These are phyloP conservation scores for Fusarium papillatum DNA, from an alignment of 2,329 filamentous ascomycete species.

Conservation along the genomic window DNA sequence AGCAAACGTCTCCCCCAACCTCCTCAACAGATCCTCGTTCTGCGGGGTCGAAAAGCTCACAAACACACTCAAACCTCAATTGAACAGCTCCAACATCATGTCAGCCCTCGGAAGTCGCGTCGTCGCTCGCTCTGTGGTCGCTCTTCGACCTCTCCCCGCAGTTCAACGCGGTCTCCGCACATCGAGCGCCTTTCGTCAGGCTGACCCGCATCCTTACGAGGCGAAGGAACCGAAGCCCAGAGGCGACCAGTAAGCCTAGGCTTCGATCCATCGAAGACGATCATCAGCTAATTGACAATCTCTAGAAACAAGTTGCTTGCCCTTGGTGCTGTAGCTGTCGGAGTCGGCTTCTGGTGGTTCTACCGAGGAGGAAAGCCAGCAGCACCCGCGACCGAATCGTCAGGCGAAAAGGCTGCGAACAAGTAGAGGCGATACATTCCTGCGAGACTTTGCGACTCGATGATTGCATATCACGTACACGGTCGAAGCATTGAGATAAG, in stretches of 20 bases:
- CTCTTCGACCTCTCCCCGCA: conserved; percentile 31
- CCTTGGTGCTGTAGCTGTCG: conserved; percentile 24
- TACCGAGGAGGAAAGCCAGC: conserved; percentile 32
- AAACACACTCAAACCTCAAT: neutral
- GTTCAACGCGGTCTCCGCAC: conserved; percentile 33
- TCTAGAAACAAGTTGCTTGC: conserved; percentile 33
- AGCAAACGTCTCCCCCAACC: conserved; percentile 11
- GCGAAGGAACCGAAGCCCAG: conserved; percentile 28
- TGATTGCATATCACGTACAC: neutral
- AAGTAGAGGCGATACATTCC: conserved; percentile 21
- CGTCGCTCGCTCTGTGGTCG: conserved; percentile 21
- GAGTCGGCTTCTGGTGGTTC: conserved; percentile 32
- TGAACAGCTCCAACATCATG: conserved; percentile 12
- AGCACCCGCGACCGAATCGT: conserved; percentile 11
- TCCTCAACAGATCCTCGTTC: conserved; percentile 22
- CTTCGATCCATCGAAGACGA: no score
- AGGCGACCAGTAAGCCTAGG: conserved; percentile 22
- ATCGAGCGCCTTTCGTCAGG: conserved; percentile 29
- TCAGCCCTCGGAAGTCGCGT: conserved; percentile 20
- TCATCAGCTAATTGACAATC: neutral
- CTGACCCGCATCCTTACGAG: conserved; percentile 26
- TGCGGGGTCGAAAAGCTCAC: conserved; percentile 8
- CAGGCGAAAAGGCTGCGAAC: conserved; percentile 23
- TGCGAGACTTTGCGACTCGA: neutral
- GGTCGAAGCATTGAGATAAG: neutral